Percentiles rank a stretch among this genome's conserved stretches.
phyloP scores from a whole-genome alignment of 2,329 filamentous ascomycete species.

The Aspergillus sp. region DNA sequence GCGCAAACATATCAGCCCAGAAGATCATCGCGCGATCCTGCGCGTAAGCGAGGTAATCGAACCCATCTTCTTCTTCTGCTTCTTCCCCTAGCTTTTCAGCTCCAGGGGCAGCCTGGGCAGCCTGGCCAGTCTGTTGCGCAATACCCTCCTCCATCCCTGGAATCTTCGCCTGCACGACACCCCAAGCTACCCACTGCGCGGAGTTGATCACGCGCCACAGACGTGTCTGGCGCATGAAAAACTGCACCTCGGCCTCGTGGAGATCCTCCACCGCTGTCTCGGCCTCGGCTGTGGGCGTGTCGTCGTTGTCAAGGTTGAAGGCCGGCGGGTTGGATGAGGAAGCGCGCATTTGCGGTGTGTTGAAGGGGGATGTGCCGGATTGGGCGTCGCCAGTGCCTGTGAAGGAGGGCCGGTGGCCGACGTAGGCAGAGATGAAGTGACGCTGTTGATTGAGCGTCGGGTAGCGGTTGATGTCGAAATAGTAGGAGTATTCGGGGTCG shows the following conservation, averaged over 20 bases:
- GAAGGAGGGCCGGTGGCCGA: conserved; percentile 64
- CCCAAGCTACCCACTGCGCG: conserved; percentile 91
- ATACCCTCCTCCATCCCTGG: conserved; percentile 55
- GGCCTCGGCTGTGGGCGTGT: conserved; percentile 46
- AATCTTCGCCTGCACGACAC: conserved; percentile 87
- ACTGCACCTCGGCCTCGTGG: conserved; percentile 58
- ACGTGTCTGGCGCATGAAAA: conserved; percentile 67
- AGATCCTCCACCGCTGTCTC: conserved; percentile 56
- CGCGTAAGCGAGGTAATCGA: conserved; percentile 87
- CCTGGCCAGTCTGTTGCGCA: conserved; percentile 7
- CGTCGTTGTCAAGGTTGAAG: conserved; percentile 75
- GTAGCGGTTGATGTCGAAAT: conserved; percentile 62
- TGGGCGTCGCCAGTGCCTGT: conserved; percentile 6
- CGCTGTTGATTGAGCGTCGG: conserved; percentile 73
- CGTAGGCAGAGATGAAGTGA: conserved; percentile 77
- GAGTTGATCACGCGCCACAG: conserved; percentile 85
- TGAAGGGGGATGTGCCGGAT: conserved; percentile 15
- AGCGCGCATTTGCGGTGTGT: conserved; percentile 43
- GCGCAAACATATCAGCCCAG: conserved; percentile 75
- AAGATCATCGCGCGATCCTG: conserved; percentile 89
- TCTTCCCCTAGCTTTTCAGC: conserved; percentile 34
- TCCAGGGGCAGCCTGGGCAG: conserved; percentile 9
- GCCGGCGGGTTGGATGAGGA: conserved; percentile 41
- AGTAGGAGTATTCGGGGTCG: conserved; percentile 55
- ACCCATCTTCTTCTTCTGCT: conserved; percentile 61